phyloP scores from a whole-genome alignment of 2,329 filamentous ascomycete species.

The Cercospora brassicicola region DNA sequence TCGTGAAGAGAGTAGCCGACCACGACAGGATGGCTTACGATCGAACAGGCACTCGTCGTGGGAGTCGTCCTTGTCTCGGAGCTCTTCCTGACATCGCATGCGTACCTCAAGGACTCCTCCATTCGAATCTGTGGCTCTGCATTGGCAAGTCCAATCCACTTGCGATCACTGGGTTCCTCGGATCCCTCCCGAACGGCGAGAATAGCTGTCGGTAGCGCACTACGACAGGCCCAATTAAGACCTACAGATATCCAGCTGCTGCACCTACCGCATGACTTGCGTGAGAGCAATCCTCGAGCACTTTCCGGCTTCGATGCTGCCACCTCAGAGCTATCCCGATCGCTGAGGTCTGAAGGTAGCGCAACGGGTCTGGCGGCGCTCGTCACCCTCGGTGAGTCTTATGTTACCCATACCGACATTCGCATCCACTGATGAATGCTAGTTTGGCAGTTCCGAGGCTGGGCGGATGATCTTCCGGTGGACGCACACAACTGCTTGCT shows the following conservation, averaged over 20 bases:
- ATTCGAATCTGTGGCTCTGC: slow-evolving; percentile 24
- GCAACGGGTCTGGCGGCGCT: slow-evolving; percentile 23
- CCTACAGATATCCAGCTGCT: slow-evolving; percentile 28
- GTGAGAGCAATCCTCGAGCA: slow-evolving; percentile 12
- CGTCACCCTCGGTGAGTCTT: slow-evolving; percentile 23
- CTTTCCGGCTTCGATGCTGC: slow-evolving; percentile 10
- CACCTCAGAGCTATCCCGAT: slow-evolving; percentile 2
- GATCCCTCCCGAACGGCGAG: slow-evolving; percentile 19
- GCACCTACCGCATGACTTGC: slow-evolving; percentile 9
- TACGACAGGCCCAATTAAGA: slow-evolving; percentile 22
- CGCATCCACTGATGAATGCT: background rate
- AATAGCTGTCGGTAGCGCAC: slow-evolving; percentile 16
- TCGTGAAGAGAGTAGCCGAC: background rate
- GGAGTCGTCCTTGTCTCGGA: slow-evolving; percentile 31
- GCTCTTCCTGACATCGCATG: slow-evolving; percentile 30
- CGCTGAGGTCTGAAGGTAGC: slow-evolving; percentile 6
- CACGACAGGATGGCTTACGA: slow-evolving; percentile 11
- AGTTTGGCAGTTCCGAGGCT: slow-evolving; percentile 33
- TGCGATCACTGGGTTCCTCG: slow-evolving; percentile 11
- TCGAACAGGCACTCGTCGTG: slow-evolving; percentile 18
- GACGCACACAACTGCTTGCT: slow-evolving; percentile 26
- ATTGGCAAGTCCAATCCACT: slow-evolving; percentile 16
- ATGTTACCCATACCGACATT: background rate
- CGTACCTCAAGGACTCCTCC: slow-evolving; percentile 32
- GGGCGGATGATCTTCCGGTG: slow-evolving; percentile 22